Evolutionary conservation across 805 yeast genomes (phyloP).

Genomic region (Starmerella vitae): DNA sequence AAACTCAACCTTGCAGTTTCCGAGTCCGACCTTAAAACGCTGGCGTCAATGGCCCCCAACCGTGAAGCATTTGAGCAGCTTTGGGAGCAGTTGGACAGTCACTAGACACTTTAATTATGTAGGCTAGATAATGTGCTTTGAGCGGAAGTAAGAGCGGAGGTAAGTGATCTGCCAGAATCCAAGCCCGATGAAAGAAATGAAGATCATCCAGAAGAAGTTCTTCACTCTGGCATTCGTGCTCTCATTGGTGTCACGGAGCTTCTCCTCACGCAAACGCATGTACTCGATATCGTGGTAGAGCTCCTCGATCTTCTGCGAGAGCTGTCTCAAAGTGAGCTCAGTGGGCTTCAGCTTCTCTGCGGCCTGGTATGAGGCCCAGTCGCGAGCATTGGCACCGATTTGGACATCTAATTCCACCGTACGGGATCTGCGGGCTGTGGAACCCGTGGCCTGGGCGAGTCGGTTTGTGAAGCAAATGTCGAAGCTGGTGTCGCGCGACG

Average conservation of each 20-base stretch:
- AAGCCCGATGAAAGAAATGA: conserved; percentile 55
- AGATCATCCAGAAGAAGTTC: conserved; percentile 62
- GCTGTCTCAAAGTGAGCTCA: conserved; percentile 76
- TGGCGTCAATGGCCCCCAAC: conserved; percentile 23
- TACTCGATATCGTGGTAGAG: conserved; percentile 67
- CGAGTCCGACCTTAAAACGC: conserved; percentile 24
- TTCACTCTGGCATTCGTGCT: conserved; percentile 87
- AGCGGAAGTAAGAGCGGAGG: conserved; percentile 73
- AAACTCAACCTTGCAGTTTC: conserved; percentile 23
- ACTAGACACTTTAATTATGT: neutral
- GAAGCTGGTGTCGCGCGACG: conserved; percentile 68
- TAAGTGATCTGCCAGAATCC: conserved; percentile 91
- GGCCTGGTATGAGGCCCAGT: conserved; percentile 91
- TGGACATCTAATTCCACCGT: conserved; percentile 83
- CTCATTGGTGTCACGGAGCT: conserved; percentile 93
- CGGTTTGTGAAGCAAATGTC: conserved; percentile 83
- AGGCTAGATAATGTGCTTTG: conserved; percentile 30
- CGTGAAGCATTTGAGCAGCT: conserved; percentile 21
- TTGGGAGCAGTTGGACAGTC: conserved; percentile 17
- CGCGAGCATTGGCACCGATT: conserved; percentile 93
- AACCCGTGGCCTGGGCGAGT: conserved; percentile 24
- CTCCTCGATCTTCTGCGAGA: conserved; percentile 78
- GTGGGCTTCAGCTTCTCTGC: conserved; percentile 85
- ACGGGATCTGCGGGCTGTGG: conserved; percentile 40
- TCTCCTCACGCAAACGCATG: conserved; percentile 75